Conservation (phyloP, 2,329 filamentous ascomycete species). For the Aspergillus latus region DNA sequence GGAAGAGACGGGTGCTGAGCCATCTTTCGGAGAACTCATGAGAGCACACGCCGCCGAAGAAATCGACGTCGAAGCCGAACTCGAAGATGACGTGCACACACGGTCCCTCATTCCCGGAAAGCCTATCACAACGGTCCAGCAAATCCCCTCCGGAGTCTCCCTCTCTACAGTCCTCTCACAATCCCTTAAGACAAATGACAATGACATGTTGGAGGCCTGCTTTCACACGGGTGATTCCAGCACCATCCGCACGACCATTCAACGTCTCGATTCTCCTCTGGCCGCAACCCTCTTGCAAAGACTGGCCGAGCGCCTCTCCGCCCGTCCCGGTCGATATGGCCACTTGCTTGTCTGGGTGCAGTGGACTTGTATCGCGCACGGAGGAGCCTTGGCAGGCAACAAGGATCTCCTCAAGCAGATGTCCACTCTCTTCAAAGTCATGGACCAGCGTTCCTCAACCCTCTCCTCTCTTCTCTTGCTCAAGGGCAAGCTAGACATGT, state of each 20-base stretch:
- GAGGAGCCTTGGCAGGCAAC: constrained; percentile 83
- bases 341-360: constrained; percentile 94
- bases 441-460: constrained; percentile 80
- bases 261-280: constrained; percentile 81
- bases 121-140: constrained; percentile 50
- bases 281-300: constrained; percentile 77
- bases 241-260: constrained; percentile 84
- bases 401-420: constrained; percentile 79
- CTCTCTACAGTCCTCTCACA: constrained; percentile 91
- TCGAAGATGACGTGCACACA: constrained; percentile 44
- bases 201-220: constrained; percentile 85
- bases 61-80: constrained; percentile 67
- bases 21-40: constrained; percentile 85
- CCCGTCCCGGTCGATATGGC: constrained; percentile 82
- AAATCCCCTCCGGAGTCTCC: constrained; percentile 70
- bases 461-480: constrained; percentile 79
- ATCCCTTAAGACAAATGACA: constrained; percentile 88
- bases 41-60: constrained; percentile 67
- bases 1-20: constrained; percentile 49
- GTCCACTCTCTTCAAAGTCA: constrained; percentile 75
- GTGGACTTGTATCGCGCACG: constrained; percentile 89
- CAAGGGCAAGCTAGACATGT: constrained; percentile 93
- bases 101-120: constrained; percentile 49
- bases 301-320: constrained; percentile 81
- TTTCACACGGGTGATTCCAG: constrained; percentile 74